These are phyloP conservation scores for Plasmodium gonderi DNA, from an alignment of 169 alveolate genomes.

Conservation along the genomic window DNA sequence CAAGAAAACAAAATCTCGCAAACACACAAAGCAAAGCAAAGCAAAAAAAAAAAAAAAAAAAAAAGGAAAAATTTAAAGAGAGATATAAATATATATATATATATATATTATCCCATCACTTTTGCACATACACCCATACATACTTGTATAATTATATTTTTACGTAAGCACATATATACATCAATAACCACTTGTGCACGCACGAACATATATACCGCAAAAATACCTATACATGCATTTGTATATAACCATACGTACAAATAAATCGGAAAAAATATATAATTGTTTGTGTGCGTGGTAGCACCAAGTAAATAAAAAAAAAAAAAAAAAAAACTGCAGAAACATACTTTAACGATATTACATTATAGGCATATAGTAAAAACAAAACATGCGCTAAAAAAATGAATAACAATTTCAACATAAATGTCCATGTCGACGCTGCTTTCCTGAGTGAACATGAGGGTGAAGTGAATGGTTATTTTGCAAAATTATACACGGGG, in stretches of 20 bases:
- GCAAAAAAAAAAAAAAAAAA: not conserved
- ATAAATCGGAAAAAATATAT: not conserved
- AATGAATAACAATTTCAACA: conserved; percentile 67
- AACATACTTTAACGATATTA: not conserved
- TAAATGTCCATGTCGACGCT: conserved; percentile 73
- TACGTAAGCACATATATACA: conserved; percentile 6
- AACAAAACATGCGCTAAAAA: conserved; percentile 54
- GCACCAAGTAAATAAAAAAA: not conserved
- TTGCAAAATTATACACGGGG: conserved; percentile 83
- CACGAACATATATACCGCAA: not conserved
- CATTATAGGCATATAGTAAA: not conserved
- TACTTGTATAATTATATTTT: not conserved
- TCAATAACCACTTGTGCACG: not conserved
- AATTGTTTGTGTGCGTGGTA: not conserved
- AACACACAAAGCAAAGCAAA: not conserved
- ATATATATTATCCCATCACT: not conserved
- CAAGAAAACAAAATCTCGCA: not conserved
- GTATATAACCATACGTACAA: not conserved
- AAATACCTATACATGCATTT: not conserved
- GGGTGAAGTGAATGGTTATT: conserved; percentile 82
- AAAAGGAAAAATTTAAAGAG: not conserved
- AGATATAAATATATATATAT: not conserved
- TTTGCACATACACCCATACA: not conserved
- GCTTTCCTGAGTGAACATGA: conserved; percentile 74
- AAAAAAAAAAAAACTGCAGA: not conserved